Percentiles rank a stretch among this genome's conserved stretches.
phyloP scores from a whole-genome alignment of 2,329 filamentous ascomycete species.

The Colletotrichum phormii region DNA sequence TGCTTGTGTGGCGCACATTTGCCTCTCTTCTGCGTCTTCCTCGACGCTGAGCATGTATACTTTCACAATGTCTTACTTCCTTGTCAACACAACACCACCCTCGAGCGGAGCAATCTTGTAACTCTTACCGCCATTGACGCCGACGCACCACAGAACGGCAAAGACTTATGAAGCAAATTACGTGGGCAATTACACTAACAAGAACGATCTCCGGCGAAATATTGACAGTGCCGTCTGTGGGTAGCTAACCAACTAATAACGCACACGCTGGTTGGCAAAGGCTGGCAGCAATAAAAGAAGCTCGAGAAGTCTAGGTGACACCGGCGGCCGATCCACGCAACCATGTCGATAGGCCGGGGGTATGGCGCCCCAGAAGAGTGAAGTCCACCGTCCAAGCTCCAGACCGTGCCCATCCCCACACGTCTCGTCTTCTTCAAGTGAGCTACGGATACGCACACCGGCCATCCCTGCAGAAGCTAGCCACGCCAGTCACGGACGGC shows the following conservation, averaged over 20 bases:
- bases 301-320: conserved; percentile 13
- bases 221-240: conserved; percentile 15
- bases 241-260: neutral
- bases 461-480: conserved; percentile 24
- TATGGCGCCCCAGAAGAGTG: conserved; percentile 16
- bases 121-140: neutral
- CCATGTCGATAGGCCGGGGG: conserved; percentile 16
- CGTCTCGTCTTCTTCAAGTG: conserved; percentile 33
- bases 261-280: conserved; percentile 2
- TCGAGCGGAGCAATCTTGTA: neutral
- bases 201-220: conserved; percentile 5
- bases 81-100: neutral
- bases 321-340: conserved; percentile 31
- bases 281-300: neutral
- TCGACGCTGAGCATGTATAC: neutral
- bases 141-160: neutral
- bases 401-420: conserved; percentile 35
- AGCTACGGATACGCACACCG: neutral
- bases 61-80: neutral
- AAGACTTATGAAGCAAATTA: conserved; percentile 7
- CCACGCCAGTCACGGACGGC: conserved; percentile 15
- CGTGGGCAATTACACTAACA: conserved; percentile 11
- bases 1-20: neutral
- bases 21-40: neutral
- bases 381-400: conserved; percentile 22